These are phyloP conservation scores for Boletus huronensis DNA, from an alignment of 768 basidiomycete species.

Conservation along the genomic window DNA sequence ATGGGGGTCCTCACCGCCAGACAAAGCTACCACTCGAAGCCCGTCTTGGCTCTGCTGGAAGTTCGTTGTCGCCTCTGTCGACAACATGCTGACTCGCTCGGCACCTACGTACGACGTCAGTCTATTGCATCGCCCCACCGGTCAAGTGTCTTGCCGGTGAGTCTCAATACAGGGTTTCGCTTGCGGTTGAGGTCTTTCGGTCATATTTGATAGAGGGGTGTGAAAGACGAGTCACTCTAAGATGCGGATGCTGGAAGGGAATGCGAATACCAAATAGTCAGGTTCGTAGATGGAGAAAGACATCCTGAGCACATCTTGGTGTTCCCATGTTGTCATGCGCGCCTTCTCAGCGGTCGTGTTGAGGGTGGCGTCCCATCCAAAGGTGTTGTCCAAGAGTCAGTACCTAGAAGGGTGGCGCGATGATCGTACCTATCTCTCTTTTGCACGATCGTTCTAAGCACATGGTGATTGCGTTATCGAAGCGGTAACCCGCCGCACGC, in stretches of 20 bases:
- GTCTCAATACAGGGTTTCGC: neutral
- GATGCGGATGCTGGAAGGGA: neutral
- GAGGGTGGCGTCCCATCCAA: neutral
- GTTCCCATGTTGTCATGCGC: neutral
- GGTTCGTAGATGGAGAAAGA: neutral
- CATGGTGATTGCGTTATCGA: neutral
- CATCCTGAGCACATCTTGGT: neutral
- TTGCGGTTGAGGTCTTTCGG: neutral
- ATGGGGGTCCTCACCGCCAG: neutral
- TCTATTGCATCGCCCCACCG: neutral
- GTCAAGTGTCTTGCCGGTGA: too few species aligned
- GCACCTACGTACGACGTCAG: neutral
- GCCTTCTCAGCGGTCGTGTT: neutral
- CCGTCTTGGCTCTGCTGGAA: too few species aligned
- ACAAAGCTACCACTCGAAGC: neutral
- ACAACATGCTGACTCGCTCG: neutral
- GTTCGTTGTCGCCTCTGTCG: neutral
- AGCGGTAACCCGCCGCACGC: neutral
- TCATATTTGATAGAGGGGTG: too few species aligned
- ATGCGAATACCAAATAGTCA: neutral
- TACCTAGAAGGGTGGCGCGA: neutral
- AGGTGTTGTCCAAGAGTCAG: neutral
- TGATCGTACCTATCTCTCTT: neutral
- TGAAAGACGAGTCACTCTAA: too few species aligned
- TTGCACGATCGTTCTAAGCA: neutral